Percentiles rank a stretch among this genome's conserved stretches.
Evolutionary conservation across 768 basidiomycete species (phyloP).

Genomic region (Hypsizygus marmoreus): DNA sequence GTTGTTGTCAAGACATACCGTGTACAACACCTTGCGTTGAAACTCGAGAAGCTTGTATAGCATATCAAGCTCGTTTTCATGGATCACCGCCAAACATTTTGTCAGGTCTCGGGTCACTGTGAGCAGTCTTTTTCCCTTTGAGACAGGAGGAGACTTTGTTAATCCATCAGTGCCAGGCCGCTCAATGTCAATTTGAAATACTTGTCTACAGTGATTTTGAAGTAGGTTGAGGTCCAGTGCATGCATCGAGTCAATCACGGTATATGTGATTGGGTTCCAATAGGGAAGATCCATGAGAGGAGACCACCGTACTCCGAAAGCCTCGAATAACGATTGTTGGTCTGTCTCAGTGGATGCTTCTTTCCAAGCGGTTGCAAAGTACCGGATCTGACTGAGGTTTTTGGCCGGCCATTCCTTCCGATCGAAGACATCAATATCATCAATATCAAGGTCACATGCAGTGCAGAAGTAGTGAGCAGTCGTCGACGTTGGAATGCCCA

Average conservation of each 20-base stretch:
- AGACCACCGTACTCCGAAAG: constrained; percentile 30
- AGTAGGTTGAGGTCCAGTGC: constrained; percentile 20
- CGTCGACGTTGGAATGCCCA: not conserved
- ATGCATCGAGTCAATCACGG: constrained; percentile 31
- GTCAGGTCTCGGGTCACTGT: too few relatives aligned
- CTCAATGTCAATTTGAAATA: constrained; percentile 27
- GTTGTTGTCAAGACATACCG: too few relatives aligned
- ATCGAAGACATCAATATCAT: constrained; percentile 13
- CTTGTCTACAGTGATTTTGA: constrained; percentile 15
- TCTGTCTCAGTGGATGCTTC: constrained; percentile 15
- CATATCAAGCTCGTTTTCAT: too few relatives aligned
- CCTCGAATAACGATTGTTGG: constrained; percentile 18
- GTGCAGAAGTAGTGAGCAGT: constrained; percentile 12
- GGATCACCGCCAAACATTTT: too few relatives aligned
- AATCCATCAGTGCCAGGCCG: too few relatives aligned
- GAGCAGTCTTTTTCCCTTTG: too few relatives aligned
- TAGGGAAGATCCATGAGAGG: constrained; percentile 27
- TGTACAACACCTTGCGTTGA: too few relatives aligned
- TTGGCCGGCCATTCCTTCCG: constrained; percentile 1
- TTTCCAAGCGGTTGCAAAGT: constrained; percentile 18
- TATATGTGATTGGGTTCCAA: constrained; percentile 25
- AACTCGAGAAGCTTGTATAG: too few relatives aligned
- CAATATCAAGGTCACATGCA: constrained; percentile 4
- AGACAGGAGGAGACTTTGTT: too few relatives aligned
- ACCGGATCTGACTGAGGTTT: not conserved